Conservation (phyloP, 768 basidiomycete genomes). For the Aureoboletus auriporus region DNA sequence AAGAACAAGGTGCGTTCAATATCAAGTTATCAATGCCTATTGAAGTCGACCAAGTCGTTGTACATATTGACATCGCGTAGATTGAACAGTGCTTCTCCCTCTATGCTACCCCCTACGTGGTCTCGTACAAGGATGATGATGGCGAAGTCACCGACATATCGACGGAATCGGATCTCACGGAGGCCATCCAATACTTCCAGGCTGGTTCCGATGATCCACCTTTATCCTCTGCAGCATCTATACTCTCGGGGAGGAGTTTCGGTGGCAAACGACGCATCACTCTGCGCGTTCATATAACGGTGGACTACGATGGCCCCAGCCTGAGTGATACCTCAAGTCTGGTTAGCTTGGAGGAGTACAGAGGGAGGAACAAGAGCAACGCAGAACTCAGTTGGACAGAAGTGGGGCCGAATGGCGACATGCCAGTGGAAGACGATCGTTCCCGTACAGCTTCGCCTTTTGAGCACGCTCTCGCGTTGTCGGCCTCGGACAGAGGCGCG, state of each 20-base stretch:
- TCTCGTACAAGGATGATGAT: conserved; percentile 88
- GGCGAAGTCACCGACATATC: conserved; percentile 69
- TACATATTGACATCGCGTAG: conserved; percentile 35
- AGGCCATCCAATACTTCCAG: conserved; percentile 85
- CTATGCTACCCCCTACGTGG: conserved; percentile 60
- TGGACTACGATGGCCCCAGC: conserved; percentile 90
- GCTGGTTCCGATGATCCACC: conserved; percentile 71
- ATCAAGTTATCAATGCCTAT: neutral
- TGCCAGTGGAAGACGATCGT: conserved; percentile 50
- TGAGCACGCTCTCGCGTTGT: conserved; percentile 35
- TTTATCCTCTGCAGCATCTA: conserved; percentile 67
- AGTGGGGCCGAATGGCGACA: conserved; percentile 37
- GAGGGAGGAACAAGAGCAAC: conserved; percentile 54
- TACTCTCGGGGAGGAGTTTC: conserved; percentile 62
- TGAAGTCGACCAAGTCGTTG: neutral
- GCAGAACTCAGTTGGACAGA: conserved; percentile 42
- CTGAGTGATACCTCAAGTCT: conserved; percentile 86
- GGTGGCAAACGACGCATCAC: conserved; percentile 72
- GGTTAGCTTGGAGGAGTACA: conserved; percentile 72
- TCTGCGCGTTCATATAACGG: conserved; percentile 66
- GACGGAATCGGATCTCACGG: conserved; percentile 71
- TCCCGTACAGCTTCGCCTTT: conserved; percentile 41
- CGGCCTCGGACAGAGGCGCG: conserved; percentile 63
- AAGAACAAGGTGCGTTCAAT: conserved; percentile 58
- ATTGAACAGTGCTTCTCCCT: conserved; percentile 84